phyloP scores from a whole-genome alignment of 306 rosid genomes.

The Prunus mume region DNA sequence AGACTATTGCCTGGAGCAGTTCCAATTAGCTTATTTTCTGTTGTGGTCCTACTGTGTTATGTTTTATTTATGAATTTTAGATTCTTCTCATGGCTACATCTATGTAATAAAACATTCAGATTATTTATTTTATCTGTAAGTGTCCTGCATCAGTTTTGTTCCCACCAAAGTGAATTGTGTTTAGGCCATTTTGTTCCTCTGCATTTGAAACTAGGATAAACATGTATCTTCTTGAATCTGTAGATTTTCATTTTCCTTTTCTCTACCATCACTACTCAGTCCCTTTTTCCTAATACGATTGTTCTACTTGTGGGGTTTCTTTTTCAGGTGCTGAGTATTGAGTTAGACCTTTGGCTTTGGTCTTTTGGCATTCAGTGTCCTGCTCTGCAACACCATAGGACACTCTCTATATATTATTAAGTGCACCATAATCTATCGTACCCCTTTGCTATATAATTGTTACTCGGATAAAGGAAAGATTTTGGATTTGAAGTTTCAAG shows the following conservation, averaged over 20 bases:
- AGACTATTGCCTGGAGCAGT: background rate
- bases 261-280: background rate
- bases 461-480: conserved; percentile 13
- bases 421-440: conserved; percentile 16
- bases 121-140: background rate
- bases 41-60: background rate
- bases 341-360: conserved; percentile 99
- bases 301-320: conserved; percentile 13
- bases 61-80: background rate
- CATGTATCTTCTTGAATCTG: background rate
- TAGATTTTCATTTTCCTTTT: background rate
- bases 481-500: conserved; percentile 21
- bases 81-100: background rate
- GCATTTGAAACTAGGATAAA: background rate
- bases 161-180: conserved; percentile 1
- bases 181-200: background rate
- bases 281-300: background rate
- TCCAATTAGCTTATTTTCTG: background rate
- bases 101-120: background rate
- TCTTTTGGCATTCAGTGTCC: conserved; percentile 70
- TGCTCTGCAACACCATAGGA: conserved; percentile 83
- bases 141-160: conserved; percentile 1
- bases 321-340: conserved; percentile 91
- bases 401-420: conserved; percentile 87
- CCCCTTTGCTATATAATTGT: conserved; percentile 13